Evolutionary conservation across 2,329 filamentous ascomycete genomes (phyloP), one percentile per base, ranked within the genome.

Genomic region (Fusarium pseudonygamai): DNA sequence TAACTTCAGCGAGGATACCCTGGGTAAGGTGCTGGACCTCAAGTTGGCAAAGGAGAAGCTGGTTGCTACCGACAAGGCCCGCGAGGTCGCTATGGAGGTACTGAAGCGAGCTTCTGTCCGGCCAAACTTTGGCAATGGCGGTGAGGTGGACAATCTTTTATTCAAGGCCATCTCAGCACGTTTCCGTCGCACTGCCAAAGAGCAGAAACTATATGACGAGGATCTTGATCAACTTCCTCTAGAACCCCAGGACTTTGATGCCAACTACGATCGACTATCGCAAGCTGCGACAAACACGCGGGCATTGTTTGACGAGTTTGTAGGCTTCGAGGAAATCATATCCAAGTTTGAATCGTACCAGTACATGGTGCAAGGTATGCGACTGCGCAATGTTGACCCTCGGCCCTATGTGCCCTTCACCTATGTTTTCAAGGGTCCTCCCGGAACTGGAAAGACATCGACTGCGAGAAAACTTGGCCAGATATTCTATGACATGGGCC

Each of bases 61-160:
- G 55, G 79, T 79, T 4, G 86, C 87, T 0, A 91, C 89, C 0
- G 82, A 84, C 3, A 79, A 86, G 45, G 92, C 86, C 0, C 87
- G 86, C 46, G 80, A 81, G 2, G 87, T 89, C 0, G 91, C 88
- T 0, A 83, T 90, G 74, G 89, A 91, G 12, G 83, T 91, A 16
- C 82, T 95, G 3, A 82, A 83, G 24, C 85, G 90, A 10, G 87
- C 88, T 3, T 88, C 91, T 5, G 92, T 92, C 72, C 85, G 89
- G 3, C 88, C 90, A 2, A 88, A 94, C 77, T 95, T 95, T 81
- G 92, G 92, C 4, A 95, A 95, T 74, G 93, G 88, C 7, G 92
- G 93, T 1, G 92, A 93, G 71, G 87, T 95, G 4, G 91, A 95
- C 62, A 93, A 76, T 22, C 57, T 79, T n/a, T 34, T 79, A 37